These are phyloP conservation scores for Tetrapisispora iriomotensis DNA, from an alignment of 805 yeast genomes.

Conservation along the genomic window DNA sequence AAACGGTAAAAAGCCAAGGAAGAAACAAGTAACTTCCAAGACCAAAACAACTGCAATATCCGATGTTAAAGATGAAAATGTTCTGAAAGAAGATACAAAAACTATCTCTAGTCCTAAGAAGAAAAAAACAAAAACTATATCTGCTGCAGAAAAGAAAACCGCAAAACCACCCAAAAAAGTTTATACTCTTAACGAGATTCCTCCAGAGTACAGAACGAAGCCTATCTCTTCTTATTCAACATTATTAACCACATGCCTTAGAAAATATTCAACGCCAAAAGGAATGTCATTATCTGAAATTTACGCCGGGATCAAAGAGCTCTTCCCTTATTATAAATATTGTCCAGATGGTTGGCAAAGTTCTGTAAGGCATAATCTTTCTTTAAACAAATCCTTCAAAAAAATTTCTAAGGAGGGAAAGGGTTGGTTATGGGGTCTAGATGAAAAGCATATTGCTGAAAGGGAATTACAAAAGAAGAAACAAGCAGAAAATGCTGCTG, in stretches of 20 bases:
- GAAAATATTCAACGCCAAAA: slow-evolving; percentile 51
- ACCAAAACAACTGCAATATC: slow-evolving; percentile 5
- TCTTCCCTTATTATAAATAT: slow-evolving; percentile 84
- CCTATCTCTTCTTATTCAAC: slow-evolving; percentile 77
- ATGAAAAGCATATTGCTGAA: slow-evolving; percentile 74
- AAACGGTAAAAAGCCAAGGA: slow-evolving; percentile 5
- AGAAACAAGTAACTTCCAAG: slow-evolving; percentile 8
- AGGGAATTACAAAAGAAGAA: slow-evolving; percentile 65
- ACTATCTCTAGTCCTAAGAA: slow-evolving; percentile 1
- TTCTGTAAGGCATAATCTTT: slow-evolving; percentile 81
- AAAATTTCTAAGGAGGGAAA: slow-evolving; percentile 80
- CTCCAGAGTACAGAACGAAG: slow-evolving; percentile 74
- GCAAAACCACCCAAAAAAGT: slow-evolving; percentile 50
- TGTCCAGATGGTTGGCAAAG: slow-evolving; percentile 98
- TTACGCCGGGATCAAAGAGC: slow-evolving; percentile 73
- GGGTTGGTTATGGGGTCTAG: slow-evolving; percentile 92
- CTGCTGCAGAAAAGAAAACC: slow-evolving; percentile 38
- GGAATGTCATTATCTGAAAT: slow-evolving; percentile 83
- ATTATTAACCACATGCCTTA: slow-evolving; percentile 68
- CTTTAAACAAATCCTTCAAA: slow-evolving; percentile 74
- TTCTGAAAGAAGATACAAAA: neutral
- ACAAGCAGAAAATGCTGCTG: slow-evolving; percentile 55
- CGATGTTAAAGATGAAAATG: slow-evolving; percentile 5
- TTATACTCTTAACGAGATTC: slow-evolving; percentile 76
- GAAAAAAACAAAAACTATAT: slow-evolving; percentile 14